phyloP scores from a whole-genome alignment of 2,329 filamentous ascomycete species.

The Diaporthe caulivora region DNA sequence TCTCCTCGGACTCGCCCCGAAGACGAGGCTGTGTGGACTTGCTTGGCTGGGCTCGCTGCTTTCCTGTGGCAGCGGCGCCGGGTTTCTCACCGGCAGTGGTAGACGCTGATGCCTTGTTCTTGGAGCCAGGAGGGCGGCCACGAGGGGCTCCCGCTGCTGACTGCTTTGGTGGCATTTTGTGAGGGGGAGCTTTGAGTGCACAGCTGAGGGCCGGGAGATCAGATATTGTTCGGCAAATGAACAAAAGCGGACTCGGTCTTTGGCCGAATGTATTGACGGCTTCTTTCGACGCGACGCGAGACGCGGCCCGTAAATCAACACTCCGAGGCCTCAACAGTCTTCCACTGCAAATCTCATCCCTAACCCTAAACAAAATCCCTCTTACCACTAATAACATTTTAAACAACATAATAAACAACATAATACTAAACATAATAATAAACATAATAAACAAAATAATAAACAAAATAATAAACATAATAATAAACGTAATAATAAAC shows the following conservation, averaged over 20 bases:
- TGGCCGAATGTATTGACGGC: background rate
- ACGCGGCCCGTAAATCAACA: slow-evolving; percentile 3
- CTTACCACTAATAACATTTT: no score
- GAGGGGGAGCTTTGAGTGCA: background rate
- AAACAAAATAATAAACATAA: no score
- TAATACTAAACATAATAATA: no score
- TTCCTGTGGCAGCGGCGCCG: slow-evolving; percentile 32
- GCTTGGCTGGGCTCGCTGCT: slow-evolving; percentile 32
- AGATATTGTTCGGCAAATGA: background rate
- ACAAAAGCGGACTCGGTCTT: background rate
- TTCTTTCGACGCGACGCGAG: slow-evolving; percentile 21
- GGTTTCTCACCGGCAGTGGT: slow-evolving; percentile 35
- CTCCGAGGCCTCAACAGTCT: no score
- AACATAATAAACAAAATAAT: no score
- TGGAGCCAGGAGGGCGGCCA: slow-evolving; percentile 48
- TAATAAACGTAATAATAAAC: no score
- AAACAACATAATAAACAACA: no score
- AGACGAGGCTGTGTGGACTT: slow-evolving; percentile 43
- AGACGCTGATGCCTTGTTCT: slow-evolving; percentile 40
- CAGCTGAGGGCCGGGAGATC: background rate
- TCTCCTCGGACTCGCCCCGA: slow-evolving; percentile 36
- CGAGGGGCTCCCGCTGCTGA: slow-evolving; percentile 50
- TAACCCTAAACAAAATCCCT: background rate
- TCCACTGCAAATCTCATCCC: background rate
- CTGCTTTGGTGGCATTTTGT: slow-evolving; percentile 58